Base-by-base conservation (phyloP, 2,329 filamentous ascomycete genomes). In the Shiraia bambusicola region DNA sequence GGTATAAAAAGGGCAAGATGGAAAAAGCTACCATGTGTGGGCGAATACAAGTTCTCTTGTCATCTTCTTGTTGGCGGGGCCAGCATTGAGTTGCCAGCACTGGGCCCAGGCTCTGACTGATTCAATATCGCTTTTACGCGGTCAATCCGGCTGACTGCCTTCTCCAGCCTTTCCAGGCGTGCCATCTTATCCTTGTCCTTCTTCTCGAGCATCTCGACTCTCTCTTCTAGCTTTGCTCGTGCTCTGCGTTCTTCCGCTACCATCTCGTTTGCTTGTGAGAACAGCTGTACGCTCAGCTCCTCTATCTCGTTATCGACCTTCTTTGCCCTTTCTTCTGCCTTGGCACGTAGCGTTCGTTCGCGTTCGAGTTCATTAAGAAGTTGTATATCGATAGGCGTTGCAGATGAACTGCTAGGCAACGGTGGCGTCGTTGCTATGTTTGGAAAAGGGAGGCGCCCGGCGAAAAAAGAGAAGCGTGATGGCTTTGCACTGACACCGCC, bases 201-300 rank as follows among this genome's bases (percentile, higher is more conserved):
- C 56, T 76, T 72, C 70, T 91, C 87, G 15, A 93, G 69, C 57
- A 83, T 74, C 44, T 74, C 78, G 6, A 93, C 78, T 28, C 86
- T 73, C 63, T 86, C 82, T 70, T 90, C 86, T 16, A 93, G 75
- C 59, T 77, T 80, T 5, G 85, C 86, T 44, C 86, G 73, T 25
- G 84, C 85, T 42, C 81, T 78, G 30, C 88, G 74, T 73, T 93
- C 88, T 13, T 78, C 75, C 2, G 88, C 87, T 14, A 93, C 88
- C 88, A 93, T 93, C 70, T 90, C 83, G 65, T 93, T 93, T 37
- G 88, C 88, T 72, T 91, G 84, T 70, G 87, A 83, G 65, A 93
- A 93, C 39, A 93, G 72, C 36, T 78, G 79, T 14, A 80, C 84
- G 59, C 80, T 87, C 50, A 93, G 73, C 69, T 93, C 88, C 69